Percentiles rank a stretch among this genome's conserved stretches.
Conservation (phyloP, 805 yeast species). For the Danielia oregonensis region DNA sequence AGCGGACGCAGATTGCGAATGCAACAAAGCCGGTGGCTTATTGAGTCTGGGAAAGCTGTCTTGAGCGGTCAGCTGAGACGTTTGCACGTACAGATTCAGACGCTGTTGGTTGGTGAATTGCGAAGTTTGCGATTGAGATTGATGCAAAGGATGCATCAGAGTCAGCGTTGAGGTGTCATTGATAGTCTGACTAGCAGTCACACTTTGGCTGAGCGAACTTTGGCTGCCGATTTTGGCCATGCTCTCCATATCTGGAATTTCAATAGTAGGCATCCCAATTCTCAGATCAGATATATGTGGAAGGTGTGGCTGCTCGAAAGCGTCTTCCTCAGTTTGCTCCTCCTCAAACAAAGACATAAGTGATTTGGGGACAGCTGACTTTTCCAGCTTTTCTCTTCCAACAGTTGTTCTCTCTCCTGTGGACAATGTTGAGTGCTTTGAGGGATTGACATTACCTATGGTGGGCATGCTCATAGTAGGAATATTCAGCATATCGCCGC, state of each 20-base stretch:
- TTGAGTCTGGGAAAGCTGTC: slow-evolving; percentile 18
- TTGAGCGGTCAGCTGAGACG: slow-evolving; percentile 4
- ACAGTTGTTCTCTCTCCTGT: no score
- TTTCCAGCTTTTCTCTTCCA: slow-evolving; percentile 2
- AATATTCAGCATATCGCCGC: no score
- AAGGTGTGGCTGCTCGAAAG: slow-evolving; percentile 9
- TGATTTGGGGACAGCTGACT: slow-evolving; percentile 12
- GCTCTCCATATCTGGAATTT: slow-evolving; percentile 65
- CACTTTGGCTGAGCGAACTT: background rate
- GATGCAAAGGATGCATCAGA: slow-evolving; percentile 6
- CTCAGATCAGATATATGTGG: slow-evolving; percentile 2
- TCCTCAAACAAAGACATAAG: slow-evolving; percentile 15
- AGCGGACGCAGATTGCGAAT: slow-evolving; percentile 42
- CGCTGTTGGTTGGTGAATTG: background rate
- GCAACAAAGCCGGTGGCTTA: slow-evolving; percentile 42
- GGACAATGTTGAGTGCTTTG: slow-evolving; percentile 10
- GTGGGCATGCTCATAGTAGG: slow-evolving; percentile 15
- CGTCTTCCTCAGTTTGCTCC: slow-evolving; percentile 3
- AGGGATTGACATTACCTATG: slow-evolving; percentile 19
- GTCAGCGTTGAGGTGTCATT: no score
- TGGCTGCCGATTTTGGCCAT: slow-evolving; percentile 20
- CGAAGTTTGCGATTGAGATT: background rate
- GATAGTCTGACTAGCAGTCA: no score
- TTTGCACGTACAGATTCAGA: background rate
- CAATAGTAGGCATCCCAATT: slow-evolving; percentile 55